Evolutionary conservation across 345 rosid genomes (phyloP), one percentile per base, ranked within the genome.

Genomic region (Linum tenue): DNA sequence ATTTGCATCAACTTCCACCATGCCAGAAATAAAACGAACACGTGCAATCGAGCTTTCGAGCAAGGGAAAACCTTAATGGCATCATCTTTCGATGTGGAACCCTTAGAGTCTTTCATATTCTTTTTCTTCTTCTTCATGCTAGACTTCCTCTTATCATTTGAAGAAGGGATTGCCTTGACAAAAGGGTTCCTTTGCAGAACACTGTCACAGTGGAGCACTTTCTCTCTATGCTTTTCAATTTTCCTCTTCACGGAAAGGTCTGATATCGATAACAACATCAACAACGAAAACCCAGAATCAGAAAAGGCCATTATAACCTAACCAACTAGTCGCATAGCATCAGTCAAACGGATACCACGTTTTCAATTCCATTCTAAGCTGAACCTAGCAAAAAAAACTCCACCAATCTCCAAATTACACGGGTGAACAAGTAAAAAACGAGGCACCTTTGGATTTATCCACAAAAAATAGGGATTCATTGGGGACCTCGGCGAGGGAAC

Each of bases 181-280:
- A 86, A 90, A 2, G 95, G 90, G 71, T 94, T 94, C 73, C 81
- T 83, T 73, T 84, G 81, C 17, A 94, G 75, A 15, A 82, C 50
- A 69, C 89, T 88, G 53, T 94, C 99, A 66, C 70, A 73, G 3
- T 78, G 77, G 7, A 90, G 87, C 10, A 90, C 87, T 67, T 77
- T 90, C 41, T 83, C 92, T 57, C 92, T 84, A 37, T 71, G 79
- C 64, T 94, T 94, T 79, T 88, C 95, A 68, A 88, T 94, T 82
- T 90, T 90, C 42, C 86, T 78, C 75, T 73, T 86, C 71, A 81
- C 95, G 7, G 88, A 83, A 57, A 94, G 80, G 76, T 90, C 96
- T 94, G 67, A 12, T 10, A 37, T 43, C 17, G 4, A 15, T 39
- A 39, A 37, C 70, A 48, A 66, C 31, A 22, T 61, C 14, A 57